Evolutionary conservation across 768 basidiomycete genomes (phyloP).

Genomic region (Amanita subjunquillea): DNA sequence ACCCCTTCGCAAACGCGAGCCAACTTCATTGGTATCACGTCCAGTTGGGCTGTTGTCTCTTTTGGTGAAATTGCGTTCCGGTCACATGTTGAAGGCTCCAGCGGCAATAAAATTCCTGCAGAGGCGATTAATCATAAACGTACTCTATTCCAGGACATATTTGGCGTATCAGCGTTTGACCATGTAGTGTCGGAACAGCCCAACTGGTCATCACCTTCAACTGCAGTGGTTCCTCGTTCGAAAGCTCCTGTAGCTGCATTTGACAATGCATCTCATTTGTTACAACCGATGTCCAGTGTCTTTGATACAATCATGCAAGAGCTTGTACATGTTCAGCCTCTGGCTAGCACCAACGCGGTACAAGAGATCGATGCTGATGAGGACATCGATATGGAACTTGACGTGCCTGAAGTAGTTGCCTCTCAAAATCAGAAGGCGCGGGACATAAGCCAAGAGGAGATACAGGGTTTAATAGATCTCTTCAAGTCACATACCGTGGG

Average conservation of each 20-base stretch:
- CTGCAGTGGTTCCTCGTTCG: slow-evolving; percentile 8
- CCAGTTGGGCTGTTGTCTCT: slow-evolving; percentile 51
- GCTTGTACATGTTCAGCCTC: slow-evolving; percentile 21
- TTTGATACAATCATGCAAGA: slow-evolving; percentile 46
- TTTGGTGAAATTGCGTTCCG: slow-evolving; percentile 50
- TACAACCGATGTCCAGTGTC: slow-evolving; percentile 53
- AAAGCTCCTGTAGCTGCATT: slow-evolving; percentile 41
- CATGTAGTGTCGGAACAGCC: slow-evolving; percentile 15
- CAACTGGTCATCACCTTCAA: slow-evolving; percentile 7
- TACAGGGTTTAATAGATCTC: slow-evolving; percentile 47
- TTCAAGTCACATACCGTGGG: slow-evolving; percentile 44
- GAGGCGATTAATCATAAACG: slow-evolving; percentile 20
- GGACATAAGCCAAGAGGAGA: slow-evolving; percentile 41
- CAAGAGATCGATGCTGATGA: slow-evolving; percentile 18
- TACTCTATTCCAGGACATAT: slow-evolving; percentile 86
- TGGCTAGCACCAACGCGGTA: slow-evolving; percentile 4
- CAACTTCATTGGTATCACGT: slow-evolving; percentile 62
- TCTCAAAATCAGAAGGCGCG: slow-evolving; percentile 12
- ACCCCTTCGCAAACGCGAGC: slow-evolving; percentile 26
- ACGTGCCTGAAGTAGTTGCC: slow-evolving; percentile 16
- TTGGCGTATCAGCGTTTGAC: slow-evolving; percentile 66
- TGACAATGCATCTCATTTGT: slow-evolving; percentile 62
- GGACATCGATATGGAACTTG: slow-evolving; percentile 36
- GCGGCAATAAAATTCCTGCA: slow-evolving; percentile 7
- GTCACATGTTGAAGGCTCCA: slow-evolving; percentile 30